Evolutionary conservation across 225 moss, liverwort and hornwort species (phyloP), one percentile per base, ranked within the genome.

Genomic region (Physcomitrellopsis africana): DNA sequence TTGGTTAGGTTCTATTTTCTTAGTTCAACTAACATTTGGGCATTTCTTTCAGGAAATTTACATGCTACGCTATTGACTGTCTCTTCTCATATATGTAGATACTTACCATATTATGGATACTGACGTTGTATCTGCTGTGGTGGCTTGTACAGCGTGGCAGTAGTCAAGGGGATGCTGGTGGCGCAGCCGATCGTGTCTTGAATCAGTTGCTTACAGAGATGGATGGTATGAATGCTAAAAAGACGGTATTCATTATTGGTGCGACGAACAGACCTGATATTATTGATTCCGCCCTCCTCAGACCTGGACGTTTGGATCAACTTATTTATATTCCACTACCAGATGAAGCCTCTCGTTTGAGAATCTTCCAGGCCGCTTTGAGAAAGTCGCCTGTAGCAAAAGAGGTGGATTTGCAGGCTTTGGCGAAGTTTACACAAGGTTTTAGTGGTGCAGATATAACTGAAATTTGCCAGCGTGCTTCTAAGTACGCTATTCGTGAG

Each of bases 151-250:
- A 96, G 96, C 94, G 96, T 81, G 96, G 96, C 41, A 90, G 87
- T 42, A 88, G 96, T 79, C 89, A 87, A 69, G 96, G 96, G 29
- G 96, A 96, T 75, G 94, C 82, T 0, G 92, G 96, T 58, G 96
- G 96, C 73, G 96, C 96, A 11, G 96, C 96, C 1, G 96, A 96
- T 80, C 94, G 96, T 58, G 96, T 96, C 37, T 79, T 96, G 78
- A 96, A 96, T 74, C 95, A 96, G 79, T 71, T 96, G 74, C 79
- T 96, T 7, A 96, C 95, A 3, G 93, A 96, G 79, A 95, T 95
- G 95, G 95, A 95, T 72, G 95, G 95, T 42, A 95, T 95, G 95
- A 95, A 95, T 58, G 94, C 94, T 19, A 94, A 93, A 87, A 96
- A 94, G 85, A 96, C 96, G 0, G 94, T 96, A 9, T 94, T 96